Conservation (phyloP, 1,139 yeast genomes). For the Hyphopichia fennica region DNA sequence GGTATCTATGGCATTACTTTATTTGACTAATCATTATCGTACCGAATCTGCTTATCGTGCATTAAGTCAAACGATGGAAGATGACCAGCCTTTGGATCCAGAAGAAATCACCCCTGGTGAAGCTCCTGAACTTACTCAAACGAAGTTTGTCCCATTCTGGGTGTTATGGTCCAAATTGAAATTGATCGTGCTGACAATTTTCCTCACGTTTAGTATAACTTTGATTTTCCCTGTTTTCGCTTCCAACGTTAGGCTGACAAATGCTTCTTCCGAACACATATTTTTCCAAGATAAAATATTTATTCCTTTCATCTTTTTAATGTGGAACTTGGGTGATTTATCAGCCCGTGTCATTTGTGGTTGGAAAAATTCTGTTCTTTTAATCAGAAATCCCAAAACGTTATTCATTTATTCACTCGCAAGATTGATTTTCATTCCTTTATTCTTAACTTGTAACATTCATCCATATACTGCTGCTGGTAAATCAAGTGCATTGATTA, state of each 20-base stretch:
- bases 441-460: conserved; percentile 69
- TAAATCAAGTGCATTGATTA: conserved; percentile 35
- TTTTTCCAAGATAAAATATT: conserved; percentile 51
- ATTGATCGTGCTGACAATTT: conserved; percentile 66
- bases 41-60: conserved; percentile 20
- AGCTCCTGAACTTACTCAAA: conserved; percentile 16
- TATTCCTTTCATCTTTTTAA: conserved; percentile 73
- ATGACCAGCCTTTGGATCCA: conserved; percentile 4
- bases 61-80: conserved; percentile 14
- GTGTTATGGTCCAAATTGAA: conserved; percentile 59
- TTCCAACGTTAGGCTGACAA: conserved; percentile 58
- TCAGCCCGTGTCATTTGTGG: conserved; percentile 74
- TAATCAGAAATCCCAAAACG: conserved; percentile 38
- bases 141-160: conserved; percentile 43
- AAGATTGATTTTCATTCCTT: conserved; percentile 58
- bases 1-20: conserved; percentile 43
- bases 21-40: conserved; percentile 28
- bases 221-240: conserved; percentile 91
- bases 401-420: conserved; percentile 53
- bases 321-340: conserved; percentile 89
- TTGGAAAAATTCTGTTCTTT: conserved; percentile 34
- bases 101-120: conserved; percentile 2
- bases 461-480: conserved; percentile 29
- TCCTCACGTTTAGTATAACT: conserved; percentile 73
- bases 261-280: conserved; percentile 23